Base-by-base conservation (phyloP, 2,329 filamentous ascomycete species). In the Cercospora zeina region DNA sequence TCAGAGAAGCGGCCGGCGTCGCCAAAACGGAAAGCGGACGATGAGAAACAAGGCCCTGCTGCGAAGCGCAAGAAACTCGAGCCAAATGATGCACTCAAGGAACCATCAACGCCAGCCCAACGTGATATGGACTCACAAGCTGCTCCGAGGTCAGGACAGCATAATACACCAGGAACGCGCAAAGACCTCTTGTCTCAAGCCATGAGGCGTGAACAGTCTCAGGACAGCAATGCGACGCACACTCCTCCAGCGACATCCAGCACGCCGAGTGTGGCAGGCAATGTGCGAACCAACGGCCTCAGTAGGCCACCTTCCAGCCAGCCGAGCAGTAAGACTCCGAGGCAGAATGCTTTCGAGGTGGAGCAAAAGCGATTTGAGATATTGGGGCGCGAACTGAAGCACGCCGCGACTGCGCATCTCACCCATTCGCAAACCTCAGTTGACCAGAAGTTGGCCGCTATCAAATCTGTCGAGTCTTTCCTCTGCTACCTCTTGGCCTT, bases 371-470 rank as follows among this genome's bases (percentile, higher is more conserved):
- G 77, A 33, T 68, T 78, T 47, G 77, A 79, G 37, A 71, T 68
- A 3, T 72, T 79, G 58, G 79, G 79, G 9, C 76, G 77, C 7
- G 73, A 77, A 1, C 70, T 81, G n/a, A 82, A 82, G 69, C 78
- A 81, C 58, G 75, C 78, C 54, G 74, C 75, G 2, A 72, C 76
- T 42, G 76, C 75, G 57, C 72, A 78, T 56, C 50, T 62, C 42
- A 67, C 54, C 33, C 49, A 65, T 30, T 37, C 58, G 37, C 59
- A 62, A 33, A 51, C 51, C 5, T 27, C 57, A 30, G 59, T 55
- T 16, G 65, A 69, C 31, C 60, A 67, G 47, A 69, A 67, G 27
- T 60, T 69, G 16, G 71, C 69, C 59, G 79, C 79, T 4, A 72
- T 79, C 34, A 77, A 75, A 51, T 73, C 75, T 31, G 54, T 81